Percentiles rank a stretch among this genome's conserved stretches.
Evolutionary conservation across 352 stramenopile species (phyloP).

Genomic region (Phytophthora boehmeriae): DNA sequence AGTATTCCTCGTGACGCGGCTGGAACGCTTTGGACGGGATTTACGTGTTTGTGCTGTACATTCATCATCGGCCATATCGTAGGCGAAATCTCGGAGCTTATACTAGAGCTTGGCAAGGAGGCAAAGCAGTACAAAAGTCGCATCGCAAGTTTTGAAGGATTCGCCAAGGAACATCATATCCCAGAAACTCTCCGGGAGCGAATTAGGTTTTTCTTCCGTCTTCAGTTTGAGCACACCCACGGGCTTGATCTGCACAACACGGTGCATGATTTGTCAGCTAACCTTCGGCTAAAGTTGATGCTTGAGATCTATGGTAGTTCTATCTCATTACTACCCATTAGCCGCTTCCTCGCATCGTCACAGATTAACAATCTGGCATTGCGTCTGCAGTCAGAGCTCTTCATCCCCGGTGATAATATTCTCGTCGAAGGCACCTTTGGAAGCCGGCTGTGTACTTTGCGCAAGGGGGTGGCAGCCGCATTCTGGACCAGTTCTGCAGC

Average conservation of each 20-base stretch:
- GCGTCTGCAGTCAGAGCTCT: slow-evolving; percentile 64
- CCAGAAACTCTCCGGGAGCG: slow-evolving; percentile 51
- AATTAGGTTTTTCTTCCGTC: slow-evolving; percentile 64
- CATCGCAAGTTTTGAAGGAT: slow-evolving; percentile 78
- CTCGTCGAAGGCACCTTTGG: slow-evolving; percentile 63
- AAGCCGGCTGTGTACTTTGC: slow-evolving; percentile 60
- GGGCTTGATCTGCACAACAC: slow-evolving; percentile 52
- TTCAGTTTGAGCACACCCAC: slow-evolving; percentile 60
- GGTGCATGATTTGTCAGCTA: slow-evolving; percentile 66
- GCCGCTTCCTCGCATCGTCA: slow-evolving; percentile 53
- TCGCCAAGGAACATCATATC: slow-evolving; percentile 67
- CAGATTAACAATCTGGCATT: slow-evolving; percentile 77
- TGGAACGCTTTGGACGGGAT: slow-evolving; percentile 61
- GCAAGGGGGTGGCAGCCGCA: slow-evolving; percentile 53
- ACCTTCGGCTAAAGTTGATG: slow-evolving; percentile 75
- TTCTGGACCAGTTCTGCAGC: slow-evolving; percentile 61
- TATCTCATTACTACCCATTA: slow-evolving; percentile 59
- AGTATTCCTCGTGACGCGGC: slow-evolving; percentile 46
- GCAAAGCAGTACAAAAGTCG: slow-evolving; percentile 70
- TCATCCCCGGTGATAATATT: slow-evolving; percentile 74
- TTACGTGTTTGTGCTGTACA: slow-evolving; percentile 67
- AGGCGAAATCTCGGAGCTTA: slow-evolving; percentile 75
- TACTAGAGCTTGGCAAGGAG: slow-evolving; percentile 77
- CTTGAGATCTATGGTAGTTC: slow-evolving; percentile 70
- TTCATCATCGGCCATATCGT: slow-evolving; percentile 82